Evolutionary conservation across 495 filamentous ascomycete genomes (phyloP), one percentile per base, ranked within the genome.

Genomic region (Articulospora tetracladia): DNA sequence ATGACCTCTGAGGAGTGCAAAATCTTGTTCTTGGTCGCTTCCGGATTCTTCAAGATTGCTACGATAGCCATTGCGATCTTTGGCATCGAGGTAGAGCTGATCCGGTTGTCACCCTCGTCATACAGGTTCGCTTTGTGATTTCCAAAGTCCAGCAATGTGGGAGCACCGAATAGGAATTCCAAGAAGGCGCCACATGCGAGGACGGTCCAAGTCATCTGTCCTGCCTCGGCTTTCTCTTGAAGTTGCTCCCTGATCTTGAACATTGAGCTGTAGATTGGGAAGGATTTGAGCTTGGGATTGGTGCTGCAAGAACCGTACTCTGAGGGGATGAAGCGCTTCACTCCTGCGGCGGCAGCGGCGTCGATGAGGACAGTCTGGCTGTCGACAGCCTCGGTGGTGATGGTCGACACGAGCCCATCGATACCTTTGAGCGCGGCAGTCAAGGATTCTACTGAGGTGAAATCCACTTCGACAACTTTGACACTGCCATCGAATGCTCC

Each of bases 301-400:
- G 61, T 62, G 22, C 86, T 86, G 53, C 83, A 69, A 13, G 60
- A 66, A 15, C 87, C 87, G 59, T 82, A 91, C 60, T 88, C 85
- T 13, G 80, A 82, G 0, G 86, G 87, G 27, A 91, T 71, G 62
- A 86, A 83, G 27, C 84, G 78, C 65, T 77, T 72, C 0, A 89
- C 82, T 15, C 78, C 76, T 0, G 82, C 85, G 0, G 77, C 74
- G 15, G 82, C 63, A 1, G 85, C 80, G 0, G 86, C 87, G 39
- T 89, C 84, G 13, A 89, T 74, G 23, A 86, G 72, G 0, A 65
- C 55, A 4, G 67, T 68, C 58, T 88, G 82, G 0, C 60, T 64
- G 0, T 62, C 59, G 22, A 83, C 28, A 0, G 66, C 72, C 0
- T 60, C 47, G 6, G 68, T 63, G 17, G 69, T 72, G 4, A 88